phyloP scores from a whole-genome alignment of 805 yeast species.

The Starmerella tilneyi region DNA sequence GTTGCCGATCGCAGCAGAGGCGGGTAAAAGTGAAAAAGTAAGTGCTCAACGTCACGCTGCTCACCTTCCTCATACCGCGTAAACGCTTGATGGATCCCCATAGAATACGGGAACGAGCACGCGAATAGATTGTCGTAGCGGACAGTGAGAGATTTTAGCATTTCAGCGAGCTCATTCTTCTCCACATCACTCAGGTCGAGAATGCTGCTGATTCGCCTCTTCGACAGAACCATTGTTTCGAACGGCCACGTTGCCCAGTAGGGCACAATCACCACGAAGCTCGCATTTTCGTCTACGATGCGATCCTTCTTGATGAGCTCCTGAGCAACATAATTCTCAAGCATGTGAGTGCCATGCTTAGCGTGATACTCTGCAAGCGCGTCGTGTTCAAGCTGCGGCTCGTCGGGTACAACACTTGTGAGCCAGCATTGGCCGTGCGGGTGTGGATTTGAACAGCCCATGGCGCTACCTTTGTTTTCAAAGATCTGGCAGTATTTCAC shows the following conservation, averaged over 20 bases:
- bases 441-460: slow-evolving; percentile 77
- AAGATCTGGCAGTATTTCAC: slow-evolving; percentile 57
- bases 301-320: slow-evolving; percentile 39
- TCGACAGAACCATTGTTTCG: slow-evolving; percentile 56
- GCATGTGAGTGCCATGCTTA: slow-evolving; percentile 39
- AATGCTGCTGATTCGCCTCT: slow-evolving; percentile 43
- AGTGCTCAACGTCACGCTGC: slow-evolving; percentile 36
- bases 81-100: slow-evolving; percentile 75
- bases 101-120: slow-evolving; percentile 66
- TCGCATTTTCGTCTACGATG: slow-evolving; percentile 48
- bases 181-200: slow-evolving; percentile 35
- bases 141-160: slow-evolving; percentile 44
- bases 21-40: slow-evolving; percentile 71
- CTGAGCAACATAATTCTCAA: slow-evolving; percentile 51
- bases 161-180: slow-evolving; percentile 45
- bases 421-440: slow-evolving; percentile 82
- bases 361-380: slow-evolving; percentile 41
- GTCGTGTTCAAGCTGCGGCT: slow-evolving; percentile 48
- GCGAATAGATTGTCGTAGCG: slow-evolving; percentile 62
- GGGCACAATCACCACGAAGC: slow-evolving; percentile 60
- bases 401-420: slow-evolving; percentile 53
- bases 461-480: slow-evolving; percentile 67
- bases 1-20: slow-evolving; percentile 66
- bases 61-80: slow-evolving; percentile 39
- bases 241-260: slow-evolving; percentile 82